These are phyloP conservation scores for Crepidotus variabilis DNA, from an alignment of 768 basidiomycete genomes.

Conservation along the genomic window DNA sequence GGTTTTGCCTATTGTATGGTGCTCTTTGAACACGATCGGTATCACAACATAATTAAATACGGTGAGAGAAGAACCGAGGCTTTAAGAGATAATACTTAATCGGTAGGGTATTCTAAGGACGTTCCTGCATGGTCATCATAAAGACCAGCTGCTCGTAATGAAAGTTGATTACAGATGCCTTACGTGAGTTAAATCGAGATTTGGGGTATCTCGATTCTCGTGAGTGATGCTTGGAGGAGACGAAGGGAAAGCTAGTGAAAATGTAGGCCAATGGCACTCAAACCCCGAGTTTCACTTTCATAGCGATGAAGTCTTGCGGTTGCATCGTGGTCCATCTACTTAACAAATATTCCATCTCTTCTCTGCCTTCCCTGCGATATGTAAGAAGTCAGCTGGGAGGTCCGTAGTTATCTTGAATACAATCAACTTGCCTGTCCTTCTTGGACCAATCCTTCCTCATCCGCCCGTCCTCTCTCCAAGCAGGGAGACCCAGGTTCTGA, in stretches of 20 bases:
- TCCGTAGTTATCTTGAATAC: background rate
- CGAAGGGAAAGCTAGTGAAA: slow-evolving; percentile 5
- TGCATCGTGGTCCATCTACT: slow-evolving; percentile 46
- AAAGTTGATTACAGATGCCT: background rate
- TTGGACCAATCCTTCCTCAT: slow-evolving; percentile 54
- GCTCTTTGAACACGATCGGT: background rate
- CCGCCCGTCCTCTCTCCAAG: slow-evolving; percentile 51
- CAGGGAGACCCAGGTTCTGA: slow-evolving; percentile 31
- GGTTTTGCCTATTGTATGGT: background rate
- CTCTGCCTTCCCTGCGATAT: slow-evolving; percentile 45
- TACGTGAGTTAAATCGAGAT: background rate
- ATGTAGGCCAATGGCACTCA: slow-evolving; percentile 24
- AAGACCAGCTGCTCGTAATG: background rate
- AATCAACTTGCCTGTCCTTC: slow-evolving; percentile 42
- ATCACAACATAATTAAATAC: background rate
- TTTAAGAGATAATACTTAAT: background rate
- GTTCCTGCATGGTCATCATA: background rate
- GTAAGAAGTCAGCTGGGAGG: slow-evolving; percentile 9
- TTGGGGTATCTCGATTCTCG: background rate
- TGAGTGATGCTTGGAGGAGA: background rate
- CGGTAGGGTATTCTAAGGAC: background rate
- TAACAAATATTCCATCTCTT: slow-evolving; percentile 49
- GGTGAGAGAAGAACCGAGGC: background rate
- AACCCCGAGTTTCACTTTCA: slow-evolving; percentile 55
- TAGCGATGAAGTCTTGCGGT: slow-evolving; percentile 46